Percentiles rank a stretch among this genome's conserved stretches.
phyloP scores from a whole-genome alignment of 2,329 filamentous ascomycete genomes.

The Phyllosticta ampelicida region DNA sequence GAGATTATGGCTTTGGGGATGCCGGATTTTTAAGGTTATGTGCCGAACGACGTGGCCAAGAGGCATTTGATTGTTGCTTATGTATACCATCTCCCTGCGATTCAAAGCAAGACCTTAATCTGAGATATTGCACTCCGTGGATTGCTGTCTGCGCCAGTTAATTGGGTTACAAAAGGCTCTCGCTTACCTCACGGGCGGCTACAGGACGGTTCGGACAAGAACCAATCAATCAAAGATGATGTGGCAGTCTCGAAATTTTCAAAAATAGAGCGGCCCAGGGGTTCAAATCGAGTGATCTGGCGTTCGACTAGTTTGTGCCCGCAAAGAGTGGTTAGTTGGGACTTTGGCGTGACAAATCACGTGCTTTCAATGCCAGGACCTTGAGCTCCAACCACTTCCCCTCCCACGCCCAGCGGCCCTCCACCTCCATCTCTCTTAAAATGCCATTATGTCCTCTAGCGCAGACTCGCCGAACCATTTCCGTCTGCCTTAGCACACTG shows the following conservation, averaged over 20 bases:
- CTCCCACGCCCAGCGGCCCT: constrained; percentile 6
- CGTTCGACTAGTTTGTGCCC: background rate
- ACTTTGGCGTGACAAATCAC: constrained; percentile 1
- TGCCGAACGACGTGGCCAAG: background rate
- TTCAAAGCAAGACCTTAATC: background rate
- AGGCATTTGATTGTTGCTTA: background rate
- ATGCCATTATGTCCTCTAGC: constrained; percentile 9
- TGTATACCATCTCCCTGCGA: background rate
- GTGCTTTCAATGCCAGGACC: constrained; percentile 7
- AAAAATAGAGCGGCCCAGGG: background rate
- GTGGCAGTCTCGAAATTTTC: background rate
- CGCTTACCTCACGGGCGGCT: background rate
- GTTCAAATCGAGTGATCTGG: background rate
- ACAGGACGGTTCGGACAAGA: background rate
- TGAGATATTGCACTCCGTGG: too few relatives aligned
- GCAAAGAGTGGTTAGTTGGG: background rate
- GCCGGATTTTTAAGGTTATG: background rate
- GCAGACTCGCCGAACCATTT: background rate
- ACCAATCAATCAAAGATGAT: background rate
- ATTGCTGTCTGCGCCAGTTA: background rate
- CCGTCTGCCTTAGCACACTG: constrained; percentile 1
- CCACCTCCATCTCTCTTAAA: constrained; percentile 6
- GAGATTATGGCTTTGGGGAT: background rate
- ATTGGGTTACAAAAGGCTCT: background rate
- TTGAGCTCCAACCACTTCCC: constrained; percentile 9